A percentile compares a stretch with the other conserved stretches of the same genome.
phyloP scores from a whole-genome alignment of 2,329 filamentous ascomycete genomes.

The Neofusicoccum parvum region DNA sequence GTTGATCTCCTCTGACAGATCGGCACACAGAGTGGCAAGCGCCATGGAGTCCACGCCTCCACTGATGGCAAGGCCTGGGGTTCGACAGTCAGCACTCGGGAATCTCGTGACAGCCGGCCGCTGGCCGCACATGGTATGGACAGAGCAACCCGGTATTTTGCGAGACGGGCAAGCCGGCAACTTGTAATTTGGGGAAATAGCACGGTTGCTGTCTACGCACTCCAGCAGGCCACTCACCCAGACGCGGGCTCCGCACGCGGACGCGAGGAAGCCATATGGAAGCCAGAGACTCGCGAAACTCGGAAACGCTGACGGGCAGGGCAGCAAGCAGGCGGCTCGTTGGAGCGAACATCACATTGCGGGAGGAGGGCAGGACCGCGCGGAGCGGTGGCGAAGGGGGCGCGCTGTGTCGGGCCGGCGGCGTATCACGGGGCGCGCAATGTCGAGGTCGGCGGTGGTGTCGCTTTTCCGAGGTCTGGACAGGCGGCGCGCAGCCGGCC shows the following conservation, averaged over 20 bases:
- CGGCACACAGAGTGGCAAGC: conserved; percentile 56
- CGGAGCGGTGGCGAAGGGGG: neutral
- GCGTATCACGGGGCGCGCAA: neutral
- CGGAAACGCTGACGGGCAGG: conserved; percentile 16
- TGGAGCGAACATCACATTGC: conserved; percentile 21
- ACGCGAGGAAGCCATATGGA: conserved; percentile 22
- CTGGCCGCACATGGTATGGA: no score
- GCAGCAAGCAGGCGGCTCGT: conserved; percentile 15
- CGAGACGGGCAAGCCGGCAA: no score
- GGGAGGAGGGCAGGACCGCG: neutral
- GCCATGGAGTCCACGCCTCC: conserved; percentile 99
- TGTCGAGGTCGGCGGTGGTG: neutral
- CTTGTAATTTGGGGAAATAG: neutral
- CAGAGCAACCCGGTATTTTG: no score
- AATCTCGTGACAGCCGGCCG: neutral
- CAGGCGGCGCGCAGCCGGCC: neutral
- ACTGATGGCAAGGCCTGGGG: conserved; percentile 71
- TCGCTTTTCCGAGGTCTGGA: conserved; percentile 15
- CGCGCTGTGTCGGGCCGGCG: conserved; percentile 4
- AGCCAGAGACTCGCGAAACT: conserved; percentile 19
- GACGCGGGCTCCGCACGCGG: conserved; percentile 18
- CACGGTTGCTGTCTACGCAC: neutral
- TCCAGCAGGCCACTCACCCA: conserved; percentile 5
- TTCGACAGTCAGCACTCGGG: neutral
- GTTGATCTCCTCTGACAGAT: conserved; percentile 23